Evolutionary conservation across 306 rosid genomes (phyloP).

Genomic region (Trifolium subterraneum): DNA sequence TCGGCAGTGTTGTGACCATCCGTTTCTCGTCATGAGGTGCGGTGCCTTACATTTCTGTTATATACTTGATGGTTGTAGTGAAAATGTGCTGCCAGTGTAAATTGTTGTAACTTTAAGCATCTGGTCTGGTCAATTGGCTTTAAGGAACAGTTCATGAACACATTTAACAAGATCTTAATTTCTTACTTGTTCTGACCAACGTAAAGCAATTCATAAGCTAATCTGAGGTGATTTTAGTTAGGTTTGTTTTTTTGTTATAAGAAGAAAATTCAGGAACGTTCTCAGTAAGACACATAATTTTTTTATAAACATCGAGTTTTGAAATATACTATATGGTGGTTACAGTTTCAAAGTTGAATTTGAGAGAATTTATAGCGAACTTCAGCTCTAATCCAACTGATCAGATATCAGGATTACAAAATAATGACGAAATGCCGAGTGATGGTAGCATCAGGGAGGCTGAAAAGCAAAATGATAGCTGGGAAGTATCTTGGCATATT

Average conservation of each 20-base stretch:
- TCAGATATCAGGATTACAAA: not conserved
- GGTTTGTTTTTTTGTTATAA: not conserved
- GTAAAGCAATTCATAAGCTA: not conserved
- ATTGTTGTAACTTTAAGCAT: conserved; percentile 23
- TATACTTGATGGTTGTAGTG: conserved; percentile 10
- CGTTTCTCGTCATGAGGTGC: conserved; percentile 98
- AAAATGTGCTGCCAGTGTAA: conserved; percentile 23
- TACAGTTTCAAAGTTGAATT: not conserved
- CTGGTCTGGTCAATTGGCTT: conserved; percentile 16
- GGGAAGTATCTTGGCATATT: not conserved
- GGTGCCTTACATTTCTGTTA: conserved; percentile 17
- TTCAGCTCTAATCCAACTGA: not conserved
- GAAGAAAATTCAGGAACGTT: not conserved
- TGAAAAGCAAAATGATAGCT: not conserved
- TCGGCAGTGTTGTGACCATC: conserved; percentile 97
- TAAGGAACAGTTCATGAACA: conserved; percentile 2
- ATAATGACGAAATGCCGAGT: not conserved
- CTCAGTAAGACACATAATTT: not conserved
- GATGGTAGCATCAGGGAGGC: not conserved
- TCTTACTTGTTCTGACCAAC: not conserved
- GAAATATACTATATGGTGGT: not conserved
- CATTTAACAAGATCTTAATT: no score
- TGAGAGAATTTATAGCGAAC: not conserved
- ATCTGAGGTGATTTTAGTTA: not conserved
- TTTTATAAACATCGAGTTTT: not conserved